Evolutionary conservation across 192 early-diverging fungal genomes (phyloP).

Genomic region (Backusella liffmaniae): DNA sequence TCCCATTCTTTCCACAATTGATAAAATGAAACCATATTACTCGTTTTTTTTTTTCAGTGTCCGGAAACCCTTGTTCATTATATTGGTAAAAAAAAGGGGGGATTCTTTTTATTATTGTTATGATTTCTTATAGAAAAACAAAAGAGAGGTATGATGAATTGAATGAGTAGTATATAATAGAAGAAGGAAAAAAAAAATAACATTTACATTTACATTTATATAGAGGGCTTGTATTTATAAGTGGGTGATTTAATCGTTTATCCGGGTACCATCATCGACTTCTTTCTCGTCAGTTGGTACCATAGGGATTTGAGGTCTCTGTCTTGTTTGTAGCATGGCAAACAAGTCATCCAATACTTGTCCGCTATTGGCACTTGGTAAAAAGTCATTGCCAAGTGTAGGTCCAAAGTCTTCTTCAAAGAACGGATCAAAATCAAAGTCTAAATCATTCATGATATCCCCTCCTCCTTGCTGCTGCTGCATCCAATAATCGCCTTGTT

Average conservation of each 20-base stretch:
- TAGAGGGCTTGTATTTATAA: neutral
- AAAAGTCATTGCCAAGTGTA: slow-evolving; percentile 18
- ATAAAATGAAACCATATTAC: neutral
- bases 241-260: neutral
- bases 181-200: neutral
- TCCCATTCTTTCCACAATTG: neutral
- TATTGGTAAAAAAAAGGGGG: no score
- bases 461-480: neutral
- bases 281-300: slow-evolving; percentile 4
- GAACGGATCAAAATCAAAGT: slow-evolving; percentile 30
- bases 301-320: slow-evolving; percentile 34
- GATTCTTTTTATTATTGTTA: neutral
- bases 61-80: neutral
- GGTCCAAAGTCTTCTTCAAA: slow-evolving; percentile 34
- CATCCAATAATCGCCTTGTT: neutral
- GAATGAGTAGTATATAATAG: neutral
- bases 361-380: slow-evolving; percentile 25
- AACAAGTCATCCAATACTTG: slow-evolving; percentile 35
- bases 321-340: slow-evolving; percentile 33
- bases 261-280: neutral
- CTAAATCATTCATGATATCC: neutral
- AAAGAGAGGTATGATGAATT: neutral
- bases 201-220: neutral
- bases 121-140: neutral
- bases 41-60: neutral